Base-by-base conservation (phyloP, 495 filamentous ascomycete species). In the Xylaria telfairii region DNA sequence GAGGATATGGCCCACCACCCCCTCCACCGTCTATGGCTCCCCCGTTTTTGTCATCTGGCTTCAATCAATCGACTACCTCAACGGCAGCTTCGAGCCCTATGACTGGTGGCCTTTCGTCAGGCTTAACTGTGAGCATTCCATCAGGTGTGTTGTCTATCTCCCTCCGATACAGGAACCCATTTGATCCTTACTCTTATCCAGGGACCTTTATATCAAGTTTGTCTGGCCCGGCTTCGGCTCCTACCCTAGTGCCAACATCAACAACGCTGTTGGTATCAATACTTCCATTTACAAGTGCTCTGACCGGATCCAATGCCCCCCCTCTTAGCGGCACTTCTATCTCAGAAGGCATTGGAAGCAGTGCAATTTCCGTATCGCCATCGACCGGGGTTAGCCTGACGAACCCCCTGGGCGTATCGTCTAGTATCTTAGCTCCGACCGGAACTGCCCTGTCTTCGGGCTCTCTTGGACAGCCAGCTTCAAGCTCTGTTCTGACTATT, bases 1-100 rank as follows among this genome's bases (percentile, higher is more conserved):
- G 79, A 60, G 81, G 82, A 68, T 84, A 85, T 70, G 79, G 78
- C 1, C 81, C 80, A 44, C 78, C 75, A 30, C 78, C 80, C 24
- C 72, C 75, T 24, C 65, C 68, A 17, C 75, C 77, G 12, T 78
- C 77, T 46, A 70, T 73, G 26, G 68, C 70, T 42, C 39, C 66
- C 53, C 30, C 74, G 3, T 41, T 57, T 8, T 72, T 60, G 17
- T 63, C 67, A 2, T 69, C 67, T 28, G 41, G 39, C 30, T 47
- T 62, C 44, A 53, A 30, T 34, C 44, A 49, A 30, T 67, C 65
- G 37, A 8, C 41, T 41, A 37, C 67, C 30, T 56, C 8, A 51
- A 53, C 46, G 4, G 42, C 21, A 2, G 0, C 28, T 21, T 63
- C 67, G 1, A 44, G 42, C 12, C 24, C 46, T n/a, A 32, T 60